Conservation (phyloP, 2,329 filamentous ascomycete species). For the Davidsoniella eucalypti region DNA sequence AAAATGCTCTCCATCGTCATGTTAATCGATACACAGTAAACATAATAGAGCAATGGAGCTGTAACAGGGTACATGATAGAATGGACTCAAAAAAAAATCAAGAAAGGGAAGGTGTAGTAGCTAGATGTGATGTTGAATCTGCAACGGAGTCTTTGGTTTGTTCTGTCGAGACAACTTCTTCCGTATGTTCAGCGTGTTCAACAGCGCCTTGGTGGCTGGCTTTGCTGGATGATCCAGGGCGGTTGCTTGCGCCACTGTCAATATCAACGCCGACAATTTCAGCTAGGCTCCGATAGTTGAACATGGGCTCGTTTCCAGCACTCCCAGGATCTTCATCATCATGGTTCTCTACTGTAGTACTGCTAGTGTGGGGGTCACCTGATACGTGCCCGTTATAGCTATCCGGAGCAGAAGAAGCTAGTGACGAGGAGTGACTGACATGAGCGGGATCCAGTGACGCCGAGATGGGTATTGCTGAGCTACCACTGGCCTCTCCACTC, state of each 20-base stretch:
- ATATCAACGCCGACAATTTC: slow-evolving; percentile 60
- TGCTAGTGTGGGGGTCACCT: slow-evolving; percentile 37
- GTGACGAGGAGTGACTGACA: slow-evolving; percentile 67
- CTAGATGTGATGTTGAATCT: neutral
- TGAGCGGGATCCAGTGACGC: slow-evolving; percentile 33
- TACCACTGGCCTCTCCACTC: slow-evolving; percentile 11
- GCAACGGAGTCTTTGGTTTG: neutral
- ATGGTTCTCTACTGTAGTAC: slow-evolving; percentile 31
- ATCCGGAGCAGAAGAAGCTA: slow-evolving; percentile 51
- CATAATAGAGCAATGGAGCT: neutral
- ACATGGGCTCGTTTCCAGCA: slow-evolving; percentile 55
- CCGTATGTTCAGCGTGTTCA: slow-evolving; percentile 6
- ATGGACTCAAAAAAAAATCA: too few relatives aligned
- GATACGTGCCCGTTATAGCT: slow-evolving; percentile 28
- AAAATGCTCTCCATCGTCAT: neutral
- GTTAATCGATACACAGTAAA: too few relatives aligned
- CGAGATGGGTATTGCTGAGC: slow-evolving; percentile 1
- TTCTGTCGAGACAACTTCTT: neutral
- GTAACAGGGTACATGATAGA: too few relatives aligned
- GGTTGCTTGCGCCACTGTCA: slow-evolving; percentile 1
- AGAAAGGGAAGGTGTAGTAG: too few relatives aligned
- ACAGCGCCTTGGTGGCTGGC: slow-evolving; percentile 1
- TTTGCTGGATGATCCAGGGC: slow-evolving; percentile 1
- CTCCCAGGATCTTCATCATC: slow-evolving; percentile 34
- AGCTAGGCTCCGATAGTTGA: slow-evolving; percentile 79